Evolutionary conservation across 371 early-diverging fungal species (phyloP).

Genomic region (Blakeslea trispora): DNA sequence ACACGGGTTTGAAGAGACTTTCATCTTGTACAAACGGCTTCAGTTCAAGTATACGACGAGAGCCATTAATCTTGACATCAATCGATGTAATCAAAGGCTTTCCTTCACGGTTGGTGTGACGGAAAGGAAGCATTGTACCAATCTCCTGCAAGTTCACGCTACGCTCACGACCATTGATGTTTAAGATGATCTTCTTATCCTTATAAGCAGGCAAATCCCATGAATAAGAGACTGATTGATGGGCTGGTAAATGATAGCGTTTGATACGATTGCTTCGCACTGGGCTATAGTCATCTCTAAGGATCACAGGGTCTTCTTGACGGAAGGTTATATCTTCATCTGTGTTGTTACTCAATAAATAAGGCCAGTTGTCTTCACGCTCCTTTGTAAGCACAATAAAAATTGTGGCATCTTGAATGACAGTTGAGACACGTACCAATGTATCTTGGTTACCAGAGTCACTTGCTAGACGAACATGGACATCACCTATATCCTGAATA

Average conservation of each 20-base stretch:
- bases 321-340: slow-evolving; percentile 77
- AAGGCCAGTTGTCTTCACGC: slow-evolving; percentile 86
- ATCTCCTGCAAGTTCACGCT: slow-evolving; percentile 88
- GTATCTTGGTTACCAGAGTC: slow-evolving; percentile 55
- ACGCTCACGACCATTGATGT: slow-evolving; percentile 73
- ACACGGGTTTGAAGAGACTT: slow-evolving; percentile 58
- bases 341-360: slow-evolving; percentile 85
- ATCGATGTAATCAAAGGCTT: slow-evolving; percentile 67
- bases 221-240: slow-evolving; percentile 79
- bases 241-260: slow-evolving; percentile 65
- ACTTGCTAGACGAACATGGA: slow-evolving; percentile 74
- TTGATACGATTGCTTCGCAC: slow-evolving; percentile 29
- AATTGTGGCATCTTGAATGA: slow-evolving; percentile 86
- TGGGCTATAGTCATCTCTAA: slow-evolving; percentile 39
- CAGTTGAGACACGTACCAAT: slow-evolving; percentile 76
- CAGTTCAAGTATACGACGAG: slow-evolving; percentile 77
- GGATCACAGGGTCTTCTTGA: slow-evolving; percentile 61
- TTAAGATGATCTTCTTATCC: slow-evolving; percentile 75
- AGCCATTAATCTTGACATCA: slow-evolving; percentile 84
- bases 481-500: slow-evolving; percentile 85
- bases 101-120: slow-evolving; percentile 56
- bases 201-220: slow-evolving; percentile 90
- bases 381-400: slow-evolving; percentile 83
- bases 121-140: slow-evolving; percentile 84
- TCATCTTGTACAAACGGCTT: slow-evolving; percentile 70